phyloP scores from a whole-genome alignment of 495 filamentous ascomycete species.

The Coniosporium apollinis region DNA sequence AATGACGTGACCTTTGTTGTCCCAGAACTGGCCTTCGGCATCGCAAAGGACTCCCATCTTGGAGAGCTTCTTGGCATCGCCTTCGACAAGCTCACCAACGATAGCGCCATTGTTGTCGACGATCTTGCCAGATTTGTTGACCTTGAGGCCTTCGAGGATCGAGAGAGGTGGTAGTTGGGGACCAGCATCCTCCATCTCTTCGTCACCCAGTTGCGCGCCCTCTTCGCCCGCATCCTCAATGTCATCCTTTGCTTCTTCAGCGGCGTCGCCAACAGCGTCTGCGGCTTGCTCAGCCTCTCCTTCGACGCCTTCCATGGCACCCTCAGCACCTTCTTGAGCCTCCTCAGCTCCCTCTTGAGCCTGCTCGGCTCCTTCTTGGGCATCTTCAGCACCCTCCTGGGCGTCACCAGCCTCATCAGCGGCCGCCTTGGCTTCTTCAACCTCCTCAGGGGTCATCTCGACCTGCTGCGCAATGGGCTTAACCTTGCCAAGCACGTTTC shows the following conservation, averaged over 20 bases:
- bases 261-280: conserved; percentile 17
- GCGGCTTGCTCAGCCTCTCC: conserved; percentile 25
- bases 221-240: conserved; percentile 7
- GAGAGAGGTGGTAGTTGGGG: conserved; percentile 36
- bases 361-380: conserved; percentile 14
- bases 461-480: conserved; percentile 15
- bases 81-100: conserved; percentile 28
- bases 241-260: conserved; percentile 11
- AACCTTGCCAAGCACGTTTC: conserved; percentile 26
- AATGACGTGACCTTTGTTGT: conserved; percentile 28
- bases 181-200: conserved; percentile 16
- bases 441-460: conserved; percentile 13
- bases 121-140: conserved; percentile 45
- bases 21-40: conserved; percentile 27
- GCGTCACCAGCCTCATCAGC: conserved; percentile 18
- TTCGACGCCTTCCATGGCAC: conserved; percentile 10
- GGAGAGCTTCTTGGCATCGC: conserved; percentile 28
- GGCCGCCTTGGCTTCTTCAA: conserved; percentile 10
- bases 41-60: conserved; percentile 22
- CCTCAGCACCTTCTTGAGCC: neutral
- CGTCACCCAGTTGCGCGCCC: conserved; percentile 23
- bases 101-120: conserved; percentile 22
- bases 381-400: conserved; percentile 12
- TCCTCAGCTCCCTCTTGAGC: conserved; percentile 2
- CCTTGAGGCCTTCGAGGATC: conserved; percentile 40